Evolutionary conservation across 2,329 filamentous ascomycete genomes (phyloP).

Genomic region (Clarireedia homoeocarpa): DNA sequence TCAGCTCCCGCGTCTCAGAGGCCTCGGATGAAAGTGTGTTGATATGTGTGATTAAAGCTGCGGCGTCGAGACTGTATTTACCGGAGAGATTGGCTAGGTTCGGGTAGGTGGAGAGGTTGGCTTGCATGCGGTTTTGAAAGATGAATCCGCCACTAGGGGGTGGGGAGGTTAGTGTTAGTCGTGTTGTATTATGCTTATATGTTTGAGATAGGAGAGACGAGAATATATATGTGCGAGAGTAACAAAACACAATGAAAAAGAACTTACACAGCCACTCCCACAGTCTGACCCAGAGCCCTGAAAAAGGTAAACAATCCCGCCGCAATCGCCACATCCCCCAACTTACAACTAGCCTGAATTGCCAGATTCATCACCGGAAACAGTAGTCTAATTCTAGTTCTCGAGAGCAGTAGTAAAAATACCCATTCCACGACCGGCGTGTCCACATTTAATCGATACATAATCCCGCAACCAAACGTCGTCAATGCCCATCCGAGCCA

Average conservation of each 20-base stretch:
- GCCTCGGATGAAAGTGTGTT: background rate
- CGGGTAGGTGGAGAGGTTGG: background rate
- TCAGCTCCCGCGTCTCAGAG: background rate
- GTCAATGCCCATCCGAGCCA: conserved; percentile 53
- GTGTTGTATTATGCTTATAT: too few relatives aligned
- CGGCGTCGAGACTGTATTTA: background rate
- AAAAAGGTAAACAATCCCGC: conserved; percentile 60
- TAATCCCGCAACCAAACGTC: conserved; percentile 47
- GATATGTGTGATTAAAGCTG: background rate
- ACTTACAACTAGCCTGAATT: conserved; percentile 52
- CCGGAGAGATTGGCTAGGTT: background rate
- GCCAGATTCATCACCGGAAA: conserved; percentile 54
- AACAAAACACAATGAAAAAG: background rate
- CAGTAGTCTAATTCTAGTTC: conserved; percentile 45
- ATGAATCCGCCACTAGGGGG: background rate
- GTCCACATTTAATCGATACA: conserved; percentile 39
- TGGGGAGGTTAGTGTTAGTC: background rate
- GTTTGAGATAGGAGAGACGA: too few relatives aligned
- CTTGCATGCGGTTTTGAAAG: background rate
- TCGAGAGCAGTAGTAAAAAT: conserved; percentile 49
- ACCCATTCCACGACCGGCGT: conserved; percentile 48
- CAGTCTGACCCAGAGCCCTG: conserved; percentile 44
- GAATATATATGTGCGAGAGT: too few relatives aligned
- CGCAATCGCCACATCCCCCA: conserved; percentile 49
- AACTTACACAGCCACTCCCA: conserved; percentile 33